Evolutionary conservation across 768 basidiomycete genomes (phyloP).

Genomic region (Kwoniella sp.): DNA sequence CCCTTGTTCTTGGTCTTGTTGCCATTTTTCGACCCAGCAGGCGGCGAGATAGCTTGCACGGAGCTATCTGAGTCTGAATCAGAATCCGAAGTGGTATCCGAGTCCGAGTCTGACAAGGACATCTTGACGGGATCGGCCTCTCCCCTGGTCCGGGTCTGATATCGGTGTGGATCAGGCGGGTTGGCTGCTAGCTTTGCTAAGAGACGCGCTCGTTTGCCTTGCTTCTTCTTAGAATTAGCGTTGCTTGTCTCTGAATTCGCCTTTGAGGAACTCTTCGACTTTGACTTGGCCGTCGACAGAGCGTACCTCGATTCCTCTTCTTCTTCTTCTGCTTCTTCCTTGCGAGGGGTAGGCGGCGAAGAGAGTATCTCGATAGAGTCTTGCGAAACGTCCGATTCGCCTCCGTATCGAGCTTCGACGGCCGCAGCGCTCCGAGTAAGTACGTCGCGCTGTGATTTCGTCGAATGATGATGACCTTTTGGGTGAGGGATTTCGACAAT

Average conservation of each 20-base stretch:
- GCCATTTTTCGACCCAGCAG: neutral
- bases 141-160: neutral
- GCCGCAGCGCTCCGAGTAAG: neutral
- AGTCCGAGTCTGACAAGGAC: neutral
- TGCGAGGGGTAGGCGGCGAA: constrained; percentile 6
- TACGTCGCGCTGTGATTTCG: neutral
- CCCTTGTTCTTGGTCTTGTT: neutral
- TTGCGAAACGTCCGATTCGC: constrained; percentile 16
- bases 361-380: constrained; percentile 19
- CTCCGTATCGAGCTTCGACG: constrained; percentile 6
- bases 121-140: neutral
- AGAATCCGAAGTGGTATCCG: neutral
- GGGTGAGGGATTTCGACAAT: constrained; percentile 15
- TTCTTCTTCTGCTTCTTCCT: neutral
- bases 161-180: neutral
- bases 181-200: neutral
- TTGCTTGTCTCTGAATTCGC: constrained; percentile 1
- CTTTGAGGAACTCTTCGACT: neutral
- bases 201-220: neutral
- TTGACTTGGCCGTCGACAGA: constrained; percentile 12
- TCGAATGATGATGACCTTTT: neutral
- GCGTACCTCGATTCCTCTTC: constrained; percentile 38
- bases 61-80: constrained; percentile 6
- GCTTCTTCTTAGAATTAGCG: neutral
- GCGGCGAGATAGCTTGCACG: neutral